Base-by-base conservation (phyloP, 768 basidiomycete species). In the Amanita rimosa region DNA sequence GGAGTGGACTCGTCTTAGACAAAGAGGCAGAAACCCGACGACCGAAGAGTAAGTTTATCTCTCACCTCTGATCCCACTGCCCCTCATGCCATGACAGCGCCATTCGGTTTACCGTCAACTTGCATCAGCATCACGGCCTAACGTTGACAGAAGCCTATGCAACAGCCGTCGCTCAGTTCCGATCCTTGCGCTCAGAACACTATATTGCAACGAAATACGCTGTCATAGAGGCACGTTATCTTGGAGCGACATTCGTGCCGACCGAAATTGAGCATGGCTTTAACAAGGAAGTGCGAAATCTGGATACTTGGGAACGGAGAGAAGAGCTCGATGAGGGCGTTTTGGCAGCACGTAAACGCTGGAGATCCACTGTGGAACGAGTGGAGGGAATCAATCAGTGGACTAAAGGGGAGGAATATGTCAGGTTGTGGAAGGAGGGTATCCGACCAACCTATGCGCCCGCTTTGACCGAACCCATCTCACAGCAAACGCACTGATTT, bases 131-230 rank as follows among this genome's bases (percentile, higher is more conserved):
- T 50, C 85, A 91, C 60, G 51, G 61, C 6, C 48, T 79, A 27
- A 71, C 88, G 0, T 69, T 96, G 24, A 79, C 85, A 3, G 65
- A 81, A 40, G 95, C 96, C 10, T 99, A 99, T 63, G 72, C 75
- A 2, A 67, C 71, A 9, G 84, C 90, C 24, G 73, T 93, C 8
- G 73, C 80, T 4, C 90, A 98, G 64, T 99, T 93, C 67, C 85
- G 89, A 40, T 71, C 89, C 13, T 74, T 99, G 35, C 83, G 93
- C 34, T 82, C 91, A 31, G 85, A 89, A 63, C 83, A 86, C 57
- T 78, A 91, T 57, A 74, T 91, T 43, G 75, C 88, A 2, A 81
- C 79, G 34, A 69, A 73, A 3, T 78, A 89, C 46, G 94, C 95
- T 16, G 76, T 73, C 14, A 68, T 81, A 57, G 92, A 98, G 65